phyloP scores from a whole-genome alignment of 805 yeast species.

The Candida vartiovaarae region DNA sequence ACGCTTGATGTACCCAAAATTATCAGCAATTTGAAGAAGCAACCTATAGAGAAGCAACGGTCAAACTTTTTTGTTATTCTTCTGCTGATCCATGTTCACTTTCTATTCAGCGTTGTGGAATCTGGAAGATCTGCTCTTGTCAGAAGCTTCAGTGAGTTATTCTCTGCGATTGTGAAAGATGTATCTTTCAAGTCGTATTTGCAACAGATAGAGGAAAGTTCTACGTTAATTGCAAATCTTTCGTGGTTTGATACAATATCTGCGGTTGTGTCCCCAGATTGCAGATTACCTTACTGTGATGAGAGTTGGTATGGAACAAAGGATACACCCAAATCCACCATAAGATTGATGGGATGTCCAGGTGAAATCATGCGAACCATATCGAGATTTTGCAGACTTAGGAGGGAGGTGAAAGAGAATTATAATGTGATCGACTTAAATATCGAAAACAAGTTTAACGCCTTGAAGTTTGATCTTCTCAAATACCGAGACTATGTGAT shows the following conservation, averaged over 20 bases:
- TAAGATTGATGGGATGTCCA: slow-evolving; percentile 54
- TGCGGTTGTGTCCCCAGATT: slow-evolving; percentile 50
- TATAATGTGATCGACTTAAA: slow-evolving; percentile 8
- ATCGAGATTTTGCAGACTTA: slow-evolving; percentile 35
- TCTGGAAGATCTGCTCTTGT: slow-evolving; percentile 47
- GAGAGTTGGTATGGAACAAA: slow-evolving; percentile 47
- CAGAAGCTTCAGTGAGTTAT: slow-evolving; percentile 40
- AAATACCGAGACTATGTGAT: slow-evolving; percentile 43
- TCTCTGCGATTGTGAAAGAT: slow-evolving; percentile 43
- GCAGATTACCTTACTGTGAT: slow-evolving; percentile 45
- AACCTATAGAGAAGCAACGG: slow-evolving; percentile 28
- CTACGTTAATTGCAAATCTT: slow-evolving; percentile 41
- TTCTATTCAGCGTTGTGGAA: slow-evolving; percentile 46
- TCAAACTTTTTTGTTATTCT: slow-evolving; percentile 41
- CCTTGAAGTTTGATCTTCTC: slow-evolving; percentile 30
- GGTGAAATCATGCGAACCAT: slow-evolving; percentile 46
- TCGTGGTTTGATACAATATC: slow-evolving; percentile 56
- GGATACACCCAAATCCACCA: slow-evolving; percentile 37
- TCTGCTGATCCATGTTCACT: slow-evolving; percentile 46
- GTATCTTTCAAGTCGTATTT: slow-evolving; percentile 35
- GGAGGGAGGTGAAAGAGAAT: slow-evolving; percentile 22
- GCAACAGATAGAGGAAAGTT: slow-evolving; percentile 41
- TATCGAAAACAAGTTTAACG: slow-evolving; percentile 23
- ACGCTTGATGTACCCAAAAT: slow-evolving; percentile 27
- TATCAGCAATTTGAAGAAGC: slow-evolving; percentile 29